phyloP scores from a whole-genome alignment of 768 basidiomycete genomes.

The Neoboletus magnificus region DNA sequence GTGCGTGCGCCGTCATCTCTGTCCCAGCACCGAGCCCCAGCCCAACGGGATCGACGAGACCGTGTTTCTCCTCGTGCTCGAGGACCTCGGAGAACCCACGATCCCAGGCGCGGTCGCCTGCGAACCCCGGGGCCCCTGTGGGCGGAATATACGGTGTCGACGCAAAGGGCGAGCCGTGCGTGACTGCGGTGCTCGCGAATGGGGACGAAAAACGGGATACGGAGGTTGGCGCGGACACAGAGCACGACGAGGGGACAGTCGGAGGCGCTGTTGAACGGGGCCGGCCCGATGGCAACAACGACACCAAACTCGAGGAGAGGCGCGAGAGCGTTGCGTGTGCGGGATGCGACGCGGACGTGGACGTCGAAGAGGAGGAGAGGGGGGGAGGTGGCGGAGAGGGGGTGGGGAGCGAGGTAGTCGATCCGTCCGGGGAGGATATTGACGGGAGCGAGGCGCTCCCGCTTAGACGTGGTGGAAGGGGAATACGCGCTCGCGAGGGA shows the following conservation, averaged over 20 bases:
- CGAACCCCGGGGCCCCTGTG: slow-evolving; percentile 75
- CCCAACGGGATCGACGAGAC: slow-evolving; percentile 37
- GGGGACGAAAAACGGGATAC: slow-evolving; percentile 16
- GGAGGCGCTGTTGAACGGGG: slow-evolving; percentile 8
- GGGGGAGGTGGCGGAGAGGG: background rate
- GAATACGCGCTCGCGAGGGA: slow-evolving; percentile 10
- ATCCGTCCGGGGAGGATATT: slow-evolving; percentile 15
- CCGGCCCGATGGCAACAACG: slow-evolving; percentile 37
- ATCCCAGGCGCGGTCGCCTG: slow-evolving; percentile 66
- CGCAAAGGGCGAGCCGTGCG: slow-evolving; percentile 53
- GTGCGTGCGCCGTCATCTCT: slow-evolving; percentile 17
- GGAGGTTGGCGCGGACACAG: slow-evolving; percentile 12
- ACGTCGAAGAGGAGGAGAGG: background rate
- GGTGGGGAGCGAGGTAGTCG: slow-evolving; percentile 14
- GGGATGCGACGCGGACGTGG: slow-evolving; percentile 5
- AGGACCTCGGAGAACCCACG: slow-evolving; percentile 55
- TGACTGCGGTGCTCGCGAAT: slow-evolving; percentile 17
- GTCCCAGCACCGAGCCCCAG: slow-evolving; percentile 42
- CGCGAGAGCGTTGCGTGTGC: slow-evolving; percentile 41
- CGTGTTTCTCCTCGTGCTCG: slow-evolving; percentile 37
- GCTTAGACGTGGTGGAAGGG: slow-evolving; percentile 24
- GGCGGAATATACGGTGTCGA: slow-evolving; percentile 45
- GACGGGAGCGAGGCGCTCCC: slow-evolving; percentile 24
- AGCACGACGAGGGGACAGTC: background rate
- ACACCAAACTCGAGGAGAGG: slow-evolving; percentile 50